Evolutionary conservation across 352 stramenopile species (phyloP).

Genomic region (Phytophthora pseudosyringae): DNA sequence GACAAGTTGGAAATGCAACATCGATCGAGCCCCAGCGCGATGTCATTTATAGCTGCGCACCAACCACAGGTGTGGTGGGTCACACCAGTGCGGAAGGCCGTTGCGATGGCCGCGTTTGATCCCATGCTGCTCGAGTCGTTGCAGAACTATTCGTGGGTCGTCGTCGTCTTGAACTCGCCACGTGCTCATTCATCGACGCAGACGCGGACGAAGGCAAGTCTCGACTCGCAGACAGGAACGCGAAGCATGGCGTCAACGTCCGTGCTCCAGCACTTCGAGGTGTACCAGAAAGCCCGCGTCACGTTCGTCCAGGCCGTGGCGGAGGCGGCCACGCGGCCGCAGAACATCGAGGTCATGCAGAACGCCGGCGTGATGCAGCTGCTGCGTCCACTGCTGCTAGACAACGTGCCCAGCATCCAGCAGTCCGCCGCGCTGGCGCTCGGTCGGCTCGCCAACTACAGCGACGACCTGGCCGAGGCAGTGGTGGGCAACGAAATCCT

Average conservation of each 20-base stretch:
- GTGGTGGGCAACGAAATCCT: constrained; percentile 96
- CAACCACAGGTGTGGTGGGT: too few species aligned
- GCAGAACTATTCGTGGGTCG: constrained; percentile 24
- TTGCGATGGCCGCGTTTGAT: constrained; percentile 8
- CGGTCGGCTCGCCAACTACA: constrained; percentile 95
- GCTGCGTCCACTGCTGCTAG: constrained; percentile 91
- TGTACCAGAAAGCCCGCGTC: constrained; percentile 95
- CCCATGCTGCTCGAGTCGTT: constrained; percentile 28
- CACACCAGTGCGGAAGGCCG: background rate
- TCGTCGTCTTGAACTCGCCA: too few species aligned
- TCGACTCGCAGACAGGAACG: background rate
- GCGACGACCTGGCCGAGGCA: constrained; percentile 93
- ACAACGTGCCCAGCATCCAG: constrained; percentile 96
- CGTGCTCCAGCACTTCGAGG: constrained; percentile 95
- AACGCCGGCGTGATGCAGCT: constrained; percentile 97
- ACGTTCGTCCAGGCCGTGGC: constrained; percentile 95
- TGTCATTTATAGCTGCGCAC: constrained; percentile 3
- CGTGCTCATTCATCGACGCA: constrained; percentile 16
- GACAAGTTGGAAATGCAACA: too few species aligned
- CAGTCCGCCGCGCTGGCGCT: constrained; percentile 94
- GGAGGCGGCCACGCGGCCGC: constrained; percentile 92
- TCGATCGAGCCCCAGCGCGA: background rate
- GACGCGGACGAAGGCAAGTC: background rate
- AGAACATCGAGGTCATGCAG: constrained; percentile 97
- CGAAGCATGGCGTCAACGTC: constrained; percentile 84